Evolutionary conservation across 306 rosid genomes (phyloP).

Genomic region (Medicago lupulina): DNA sequence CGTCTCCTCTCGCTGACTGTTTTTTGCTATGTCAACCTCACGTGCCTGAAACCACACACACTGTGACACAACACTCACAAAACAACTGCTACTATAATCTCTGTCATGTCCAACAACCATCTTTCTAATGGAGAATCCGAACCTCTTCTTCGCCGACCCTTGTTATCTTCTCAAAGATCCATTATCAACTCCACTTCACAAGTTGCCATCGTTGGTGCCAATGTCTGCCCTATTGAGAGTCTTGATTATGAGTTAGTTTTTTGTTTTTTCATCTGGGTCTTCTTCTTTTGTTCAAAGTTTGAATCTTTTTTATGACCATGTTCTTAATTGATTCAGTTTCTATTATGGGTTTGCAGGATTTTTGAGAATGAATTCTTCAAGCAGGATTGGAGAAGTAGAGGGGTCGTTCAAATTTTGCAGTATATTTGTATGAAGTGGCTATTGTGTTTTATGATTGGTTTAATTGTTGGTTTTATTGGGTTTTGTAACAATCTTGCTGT

Average conservation of each 20-base stretch:
- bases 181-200: slow-evolving; percentile 68
- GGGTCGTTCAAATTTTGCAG: slow-evolving; percentile 61
- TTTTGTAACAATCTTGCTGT: slow-evolving; percentile 89
- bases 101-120: slow-evolving; percentile 40
- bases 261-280: slow-evolving; percentile 10
- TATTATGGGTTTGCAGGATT: slow-evolving; percentile 54
- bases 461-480: slow-evolving; percentile 70
- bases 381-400: slow-evolving; percentile 93
- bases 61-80: background rate
- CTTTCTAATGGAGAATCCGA: slow-evolving; percentile 47
- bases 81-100: background rate
- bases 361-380: slow-evolving; percentile 82
- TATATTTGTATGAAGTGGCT: slow-evolving; percentile 81
- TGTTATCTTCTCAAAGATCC: slow-evolving; percentile 59
- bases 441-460: slow-evolving; percentile 68
- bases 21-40: slow-evolving; percentile 1
- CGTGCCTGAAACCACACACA: background rate
- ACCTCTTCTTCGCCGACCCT: slow-evolving; percentile 53
- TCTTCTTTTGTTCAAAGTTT: background rate
- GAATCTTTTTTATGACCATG: slow-evolving; percentile 17
- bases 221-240: slow-evolving; percentile 93
- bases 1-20: background rate
- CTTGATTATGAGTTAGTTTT: slow-evolving; percentile 84
- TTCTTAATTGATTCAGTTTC: background rate
- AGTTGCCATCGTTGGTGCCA: slow-evolving; percentile 92